phyloP scores from a whole-genome alignment of 2,329 filamentous ascomycete species.

The Aureobasidium sp. region DNA sequence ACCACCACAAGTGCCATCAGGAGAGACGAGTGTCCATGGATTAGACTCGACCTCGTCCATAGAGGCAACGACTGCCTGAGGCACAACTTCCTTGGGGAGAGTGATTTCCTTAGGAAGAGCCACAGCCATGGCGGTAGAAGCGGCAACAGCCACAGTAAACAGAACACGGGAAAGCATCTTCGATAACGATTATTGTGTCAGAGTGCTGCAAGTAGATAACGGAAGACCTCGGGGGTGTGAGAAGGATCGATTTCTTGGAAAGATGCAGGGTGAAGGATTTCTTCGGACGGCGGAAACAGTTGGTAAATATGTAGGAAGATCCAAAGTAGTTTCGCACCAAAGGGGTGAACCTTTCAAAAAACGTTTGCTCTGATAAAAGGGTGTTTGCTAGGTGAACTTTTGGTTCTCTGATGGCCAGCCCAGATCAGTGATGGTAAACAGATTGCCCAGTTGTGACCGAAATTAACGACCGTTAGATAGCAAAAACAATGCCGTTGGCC shows the following conservation, averaged over 20 bases:
- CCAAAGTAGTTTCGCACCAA: neutral
- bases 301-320: conserved; percentile 1
- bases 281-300: neutral
- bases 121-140: neutral
- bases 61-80: conserved; percentile 2
- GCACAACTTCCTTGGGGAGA: neutral
- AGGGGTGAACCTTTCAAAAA: neutral
- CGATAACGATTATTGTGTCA: neutral
- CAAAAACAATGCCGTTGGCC: conserved; percentile 3
- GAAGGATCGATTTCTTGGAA: neutral
- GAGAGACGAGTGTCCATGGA: conserved; percentile 1
- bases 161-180: conserved; percentile 5
- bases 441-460: conserved; percentile 7
- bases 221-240: neutral
- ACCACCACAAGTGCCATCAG: conserved; percentile 9
- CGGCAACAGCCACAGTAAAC: conserved; percentile 6
- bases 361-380: conserved; percentile 8
- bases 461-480: conserved; percentile 10
- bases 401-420: neutral
- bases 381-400: neutral
- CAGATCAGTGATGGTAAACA: conserved; percentile 2
- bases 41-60: neutral
- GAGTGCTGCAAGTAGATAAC: neutral
- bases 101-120: conserved; percentile 4
- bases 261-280: neutral